phyloP scores from a whole-genome alignment of 352 stramenopile genomes.

The Phytophthora rubi region DNA sequence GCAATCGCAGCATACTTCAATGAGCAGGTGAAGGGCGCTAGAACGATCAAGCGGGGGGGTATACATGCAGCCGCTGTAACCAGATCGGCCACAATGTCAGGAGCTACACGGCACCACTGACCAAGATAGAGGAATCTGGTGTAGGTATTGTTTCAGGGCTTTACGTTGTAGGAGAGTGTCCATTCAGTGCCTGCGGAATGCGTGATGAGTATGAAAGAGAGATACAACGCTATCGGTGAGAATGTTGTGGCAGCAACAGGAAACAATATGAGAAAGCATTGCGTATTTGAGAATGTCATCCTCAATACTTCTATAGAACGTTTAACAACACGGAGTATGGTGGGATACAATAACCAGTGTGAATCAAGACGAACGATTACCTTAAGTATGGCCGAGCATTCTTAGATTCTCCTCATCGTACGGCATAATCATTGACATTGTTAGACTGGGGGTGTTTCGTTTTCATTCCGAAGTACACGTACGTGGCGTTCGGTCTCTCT shows the following conservation, averaged over 20 bases:
- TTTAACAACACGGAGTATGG: neutral
- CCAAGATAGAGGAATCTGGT: neutral
- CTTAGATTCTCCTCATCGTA: neutral
- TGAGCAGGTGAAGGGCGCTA: neutral
- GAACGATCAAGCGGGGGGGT: neutral
- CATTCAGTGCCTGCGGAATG: neutral
- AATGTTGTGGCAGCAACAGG: neutral
- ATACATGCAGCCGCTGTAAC: neutral
- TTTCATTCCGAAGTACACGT: neutral
- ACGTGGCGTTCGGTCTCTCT: neutral
- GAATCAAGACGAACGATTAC: neutral
- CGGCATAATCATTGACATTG: neutral
- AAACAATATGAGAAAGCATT: slow-evolving; percentile 2
- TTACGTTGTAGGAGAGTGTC: neutral
- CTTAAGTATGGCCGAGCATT: neutral
- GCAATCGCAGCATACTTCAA: slow-evolving; percentile 1
- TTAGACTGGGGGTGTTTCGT: neutral
- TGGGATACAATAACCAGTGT: neutral
- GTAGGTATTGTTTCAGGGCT: neutral
- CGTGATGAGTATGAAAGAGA: slow-evolving; percentile 1
- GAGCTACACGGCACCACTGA: neutral
- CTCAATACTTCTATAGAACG: neutral
- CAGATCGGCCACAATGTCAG: neutral
- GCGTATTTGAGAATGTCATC: neutral
- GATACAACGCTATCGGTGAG: neutral